Evolutionary conservation across 2,329 filamentous ascomycete genomes (phyloP), one percentile per base, ranked within the genome.

Genomic region (Talaromyces amestolkiae): DNA sequence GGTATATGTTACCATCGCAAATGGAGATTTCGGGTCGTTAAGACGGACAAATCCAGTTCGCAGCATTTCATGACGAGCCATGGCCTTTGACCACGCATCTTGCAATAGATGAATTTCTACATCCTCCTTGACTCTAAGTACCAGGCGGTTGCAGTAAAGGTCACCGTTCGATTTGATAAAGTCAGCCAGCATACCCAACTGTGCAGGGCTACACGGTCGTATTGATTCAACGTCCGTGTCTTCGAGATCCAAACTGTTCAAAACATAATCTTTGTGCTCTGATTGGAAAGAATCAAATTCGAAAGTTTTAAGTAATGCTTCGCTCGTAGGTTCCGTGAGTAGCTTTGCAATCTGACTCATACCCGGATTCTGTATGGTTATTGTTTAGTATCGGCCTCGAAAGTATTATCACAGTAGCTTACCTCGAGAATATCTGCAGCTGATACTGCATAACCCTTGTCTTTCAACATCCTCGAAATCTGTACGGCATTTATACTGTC

Each of bases 401-500:
- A 24, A n/a, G 0, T 7, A 31, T 33, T n/a, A 31, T 59, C 6
- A 39, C 13, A 24, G 5, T 17, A 53, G n/a, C 69, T 66, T 72
- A 78, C 82, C 71, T 91, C 88, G 63, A 97, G 84, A 15, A 97
- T 87, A 74, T 96, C 91, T 1, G 87, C 85, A 0, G 91, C 88
- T 1, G 87, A 86, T 0, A 93, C 77, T 1, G 75, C 72, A 45
- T 87, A 79, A 0, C 87, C 88, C 19, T 83, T 72, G 45, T 82
- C 84, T 19, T 89, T 86, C 17, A 97, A 80, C 31, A 83, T 79
- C 1, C 86, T 84, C 0, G 92, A 91, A 10, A 97, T 82, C 72
- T 97, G 93, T 17, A 87, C 83, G 0, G 92, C 91, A 67, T 90
- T 93, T 72, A 98, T 95, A 74, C 93, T 97, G 76, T 97, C 93